phyloP scores from a whole-genome alignment of 768 basidiomycete genomes.

The Mycena metata region DNA sequence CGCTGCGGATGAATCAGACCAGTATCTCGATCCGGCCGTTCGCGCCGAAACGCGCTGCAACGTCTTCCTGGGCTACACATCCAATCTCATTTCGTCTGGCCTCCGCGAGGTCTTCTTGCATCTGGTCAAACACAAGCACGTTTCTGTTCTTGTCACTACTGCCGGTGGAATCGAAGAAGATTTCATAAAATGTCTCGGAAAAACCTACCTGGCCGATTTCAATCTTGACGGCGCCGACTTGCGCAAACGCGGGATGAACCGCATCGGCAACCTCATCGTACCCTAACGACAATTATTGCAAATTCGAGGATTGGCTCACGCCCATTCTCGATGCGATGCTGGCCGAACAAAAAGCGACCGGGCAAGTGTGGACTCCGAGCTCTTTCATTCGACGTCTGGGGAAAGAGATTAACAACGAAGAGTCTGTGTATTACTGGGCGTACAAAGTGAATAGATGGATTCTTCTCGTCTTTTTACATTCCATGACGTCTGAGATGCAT shows the following conservation, averaged over 20 bases:
- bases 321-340: slow-evolving; percentile 95
- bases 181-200: slow-evolving; percentile 98
- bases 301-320: slow-evolving; percentile 99
- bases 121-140: slow-evolving; percentile 93
- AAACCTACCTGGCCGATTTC: slow-evolving; percentile 95
- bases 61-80: slow-evolving; percentile 97
- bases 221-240: slow-evolving; percentile 91
- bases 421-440: slow-evolving; percentile 99
- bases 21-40: slow-evolving; percentile 68
- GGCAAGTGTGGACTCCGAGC: slow-evolving; percentile 91
- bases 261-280: slow-evolving; percentile 96
- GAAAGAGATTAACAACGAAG: slow-evolving; percentile 97
- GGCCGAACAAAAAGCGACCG: slow-evolving; percentile 81
- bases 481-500: slow-evolving; percentile 34
- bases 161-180: slow-evolving; percentile 99
- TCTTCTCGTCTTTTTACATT: slow-evolving; percentile 31
- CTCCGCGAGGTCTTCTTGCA: slow-evolving; percentile 92
- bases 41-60: slow-evolving; percentile 83
- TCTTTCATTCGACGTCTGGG: slow-evolving; percentile 93
- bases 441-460: slow-evolving; percentile 83
- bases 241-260: slow-evolving; percentile 92
- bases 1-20: slow-evolving; percentile 76
- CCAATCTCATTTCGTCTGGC: slow-evolving; percentile 98
- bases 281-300: slow-evolving; percentile 99
- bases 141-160: slow-evolving; percentile 93